Evolutionary conservation across 1,284 basidiomycete genomes (phyloP).

Genomic region (Phlebopus sp.): DNA sequence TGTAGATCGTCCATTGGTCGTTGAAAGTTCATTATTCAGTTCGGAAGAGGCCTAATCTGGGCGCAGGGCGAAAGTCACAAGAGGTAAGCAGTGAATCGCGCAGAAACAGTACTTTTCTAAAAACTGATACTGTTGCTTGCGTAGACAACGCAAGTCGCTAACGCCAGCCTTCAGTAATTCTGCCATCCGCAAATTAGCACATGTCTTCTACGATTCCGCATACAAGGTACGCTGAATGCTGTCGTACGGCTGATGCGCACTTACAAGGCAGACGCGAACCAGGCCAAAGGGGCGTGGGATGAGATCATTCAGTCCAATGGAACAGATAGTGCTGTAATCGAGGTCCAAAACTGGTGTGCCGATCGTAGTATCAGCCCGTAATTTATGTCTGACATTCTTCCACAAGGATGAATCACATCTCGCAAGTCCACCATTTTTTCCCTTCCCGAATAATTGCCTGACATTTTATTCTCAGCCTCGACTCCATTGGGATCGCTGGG

Average conservation of each 20-base stretch:
- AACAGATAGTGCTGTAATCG: constrained; percentile 36
- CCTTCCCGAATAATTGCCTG: constrained; percentile 8
- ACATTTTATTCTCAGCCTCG: constrained; percentile 43
- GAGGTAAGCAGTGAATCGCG: not conserved
- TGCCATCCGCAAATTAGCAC: constrained; percentile 40
- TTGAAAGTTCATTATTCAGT: not conserved
- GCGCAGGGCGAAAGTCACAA: constrained; percentile 5
- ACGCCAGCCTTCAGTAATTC: constrained; percentile 48
- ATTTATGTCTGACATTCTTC: constrained; percentile 48
- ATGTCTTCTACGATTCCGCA: constrained; percentile 44
- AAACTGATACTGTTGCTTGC: too few relatives aligned
- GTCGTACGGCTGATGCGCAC: not conserved
- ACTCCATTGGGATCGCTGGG: constrained; percentile 59
- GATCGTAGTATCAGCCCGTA: constrained; percentile 36
- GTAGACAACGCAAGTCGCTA: constrained; percentile 44
- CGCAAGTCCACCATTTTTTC: constrained; percentile 33
- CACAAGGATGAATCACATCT: constrained; percentile 52
- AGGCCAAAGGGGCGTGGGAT: constrained; percentile 50
- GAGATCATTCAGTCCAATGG: constrained; percentile 37
- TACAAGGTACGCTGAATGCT: constrained; percentile 26
- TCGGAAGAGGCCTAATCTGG: constrained; percentile 4
- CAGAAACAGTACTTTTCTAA: too few relatives aligned
- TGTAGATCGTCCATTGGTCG: not conserved
- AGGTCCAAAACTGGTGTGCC: constrained; percentile 43
- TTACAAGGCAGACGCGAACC: constrained; percentile 37